phyloP scores from a whole-genome alignment of 768 basidiomycete species.

The Lentinus brumalis region DNA sequence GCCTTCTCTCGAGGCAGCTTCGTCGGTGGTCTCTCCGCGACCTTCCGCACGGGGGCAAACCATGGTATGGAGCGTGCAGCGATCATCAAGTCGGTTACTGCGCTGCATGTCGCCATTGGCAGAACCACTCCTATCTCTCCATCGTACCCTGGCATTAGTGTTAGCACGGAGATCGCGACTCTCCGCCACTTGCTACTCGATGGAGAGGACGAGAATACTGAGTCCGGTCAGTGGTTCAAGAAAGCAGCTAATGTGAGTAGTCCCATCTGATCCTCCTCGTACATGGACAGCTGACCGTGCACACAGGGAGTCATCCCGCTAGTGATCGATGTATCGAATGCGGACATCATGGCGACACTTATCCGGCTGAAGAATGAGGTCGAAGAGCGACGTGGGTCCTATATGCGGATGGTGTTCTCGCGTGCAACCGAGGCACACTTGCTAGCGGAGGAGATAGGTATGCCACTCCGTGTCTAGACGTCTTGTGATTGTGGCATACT shows the following conservation, averaged over 20 bases:
- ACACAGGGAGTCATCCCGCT: slow-evolving; percentile 68
- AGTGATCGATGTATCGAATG: slow-evolving; percentile 73
- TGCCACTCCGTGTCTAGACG: neutral
- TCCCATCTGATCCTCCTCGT: slow-evolving; percentile 8
- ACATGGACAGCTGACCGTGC: neutral
- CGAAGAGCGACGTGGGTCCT: slow-evolving; percentile 44
- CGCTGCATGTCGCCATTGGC: slow-evolving; percentile 45
- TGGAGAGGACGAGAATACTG: slow-evolving; percentile 33
- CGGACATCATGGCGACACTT: slow-evolving; percentile 81
- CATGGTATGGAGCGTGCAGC: slow-evolving; percentile 44
- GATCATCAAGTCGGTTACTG: slow-evolving; percentile 44
- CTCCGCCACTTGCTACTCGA: slow-evolving; percentile 65
- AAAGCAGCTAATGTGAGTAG: slow-evolving; percentile 35
- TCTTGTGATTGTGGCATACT: neutral
- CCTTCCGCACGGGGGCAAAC: slow-evolving; percentile 43
- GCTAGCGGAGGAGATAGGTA: slow-evolving; percentile 66
- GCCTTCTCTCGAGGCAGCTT: slow-evolving; percentile 24
- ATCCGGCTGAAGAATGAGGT: slow-evolving; percentile 69
- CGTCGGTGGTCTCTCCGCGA: slow-evolving; percentile 44
- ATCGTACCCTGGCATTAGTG: slow-evolving; percentile 37
- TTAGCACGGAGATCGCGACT: slow-evolving; percentile 81
- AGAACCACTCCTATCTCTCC: slow-evolving; percentile 30
- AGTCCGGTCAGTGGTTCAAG: slow-evolving; percentile 38
- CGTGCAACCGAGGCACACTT: slow-evolving; percentile 70
- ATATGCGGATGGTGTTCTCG: slow-evolving; percentile 60